A percentile compares a stretch with the other conserved stretches of the same genome.
These are phyloP conservation scores for Citrus australasica DNA, from an alignment of 345 rosid species.

Conservation along the genomic window DNA sequence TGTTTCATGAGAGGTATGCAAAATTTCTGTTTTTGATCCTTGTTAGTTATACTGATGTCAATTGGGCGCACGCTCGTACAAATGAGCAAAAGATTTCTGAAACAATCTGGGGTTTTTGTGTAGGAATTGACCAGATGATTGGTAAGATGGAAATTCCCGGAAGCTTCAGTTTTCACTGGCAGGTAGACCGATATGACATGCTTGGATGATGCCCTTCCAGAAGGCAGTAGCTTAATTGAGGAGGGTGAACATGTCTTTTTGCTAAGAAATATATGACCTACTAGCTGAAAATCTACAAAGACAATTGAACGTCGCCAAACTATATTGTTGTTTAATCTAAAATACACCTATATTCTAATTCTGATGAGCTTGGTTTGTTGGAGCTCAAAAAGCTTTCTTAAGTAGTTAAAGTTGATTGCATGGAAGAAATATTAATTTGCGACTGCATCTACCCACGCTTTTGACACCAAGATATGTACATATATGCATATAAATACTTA, in stretches of 20 bases:
- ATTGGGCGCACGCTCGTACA: not conserved
- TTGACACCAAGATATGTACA: too few species aligned
- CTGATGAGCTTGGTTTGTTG: not conserved
- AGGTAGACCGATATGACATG: slow-evolving; percentile 17
- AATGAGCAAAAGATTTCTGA: not conserved
- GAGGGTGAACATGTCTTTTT: not conserved
- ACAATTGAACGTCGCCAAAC: not conserved
- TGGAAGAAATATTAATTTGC: not conserved
- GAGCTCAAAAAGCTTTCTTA: not conserved
- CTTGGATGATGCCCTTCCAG: slow-evolving; percentile 13
- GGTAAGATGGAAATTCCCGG: slow-evolving; percentile 28
- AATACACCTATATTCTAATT: not conserved
- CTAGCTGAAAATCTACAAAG: not conserved
- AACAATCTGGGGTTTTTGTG: not conserved
- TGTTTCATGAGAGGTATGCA: not conserved
- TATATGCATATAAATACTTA: too few species aligned
- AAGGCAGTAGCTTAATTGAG: not conserved
- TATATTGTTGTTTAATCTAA: not conserved
- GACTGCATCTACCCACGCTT: not conserved
- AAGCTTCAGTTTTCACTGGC: slow-evolving; percentile 22
- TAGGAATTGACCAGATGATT: slow-evolving; percentile 53
- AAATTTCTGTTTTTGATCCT: not conserved
- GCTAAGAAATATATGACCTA: not conserved
- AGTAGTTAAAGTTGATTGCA: not conserved
- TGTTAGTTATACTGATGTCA: not conserved